A percentile compares a stretch with the other conserved stretches of the same genome.
Conservation (phyloP, 345 rosid genomes). For the Citrus sp. region DNA sequence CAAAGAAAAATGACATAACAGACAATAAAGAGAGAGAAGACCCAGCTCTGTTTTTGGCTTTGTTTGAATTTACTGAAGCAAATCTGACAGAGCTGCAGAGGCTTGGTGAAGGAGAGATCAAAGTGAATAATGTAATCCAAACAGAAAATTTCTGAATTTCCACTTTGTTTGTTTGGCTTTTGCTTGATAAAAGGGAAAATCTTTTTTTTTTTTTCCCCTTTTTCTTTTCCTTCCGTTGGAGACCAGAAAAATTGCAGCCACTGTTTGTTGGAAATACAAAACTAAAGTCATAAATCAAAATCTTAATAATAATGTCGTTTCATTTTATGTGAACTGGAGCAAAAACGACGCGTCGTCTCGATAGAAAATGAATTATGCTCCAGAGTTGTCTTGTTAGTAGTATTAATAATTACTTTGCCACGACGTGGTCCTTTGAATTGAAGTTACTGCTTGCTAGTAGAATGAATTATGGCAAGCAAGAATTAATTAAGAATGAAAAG, state of each 20-base stretch:
- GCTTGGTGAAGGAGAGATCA: constrained; percentile 22
- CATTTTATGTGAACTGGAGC: neutral
- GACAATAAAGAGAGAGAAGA: neutral
- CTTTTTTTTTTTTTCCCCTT: constrained; percentile 1
- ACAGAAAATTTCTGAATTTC: constrained; percentile 30
- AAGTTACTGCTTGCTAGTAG: neutral
- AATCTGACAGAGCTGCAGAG: constrained; percentile 25
- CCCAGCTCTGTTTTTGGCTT: constrained; percentile 24
- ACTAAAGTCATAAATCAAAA: neutral
- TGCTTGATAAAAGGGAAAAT: constrained; percentile 68
- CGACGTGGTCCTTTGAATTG: constrained; percentile 10
- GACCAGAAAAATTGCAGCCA: constrained; percentile 20
- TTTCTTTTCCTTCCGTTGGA: constrained; percentile 19
- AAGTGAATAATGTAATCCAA: constrained; percentile 34
- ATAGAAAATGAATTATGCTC: too few relatives aligned
- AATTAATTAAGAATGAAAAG: neutral
- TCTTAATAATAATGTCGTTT: neutral
- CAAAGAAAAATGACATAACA: constrained; percentile 15
- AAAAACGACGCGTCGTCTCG: constrained; percentile 12
- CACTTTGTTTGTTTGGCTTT: constrained; percentile 37
- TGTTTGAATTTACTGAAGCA: constrained; percentile 26
- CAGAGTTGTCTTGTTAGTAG: neutral
- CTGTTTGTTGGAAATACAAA: constrained; percentile 16
- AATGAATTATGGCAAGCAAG: neutral
- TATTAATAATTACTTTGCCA: constrained; percentile 8